These are phyloP conservation scores for Hymenoscyphus albidus DNA, from an alignment of 2,329 filamentous ascomycete genomes.

Conservation along the genomic window DNA sequence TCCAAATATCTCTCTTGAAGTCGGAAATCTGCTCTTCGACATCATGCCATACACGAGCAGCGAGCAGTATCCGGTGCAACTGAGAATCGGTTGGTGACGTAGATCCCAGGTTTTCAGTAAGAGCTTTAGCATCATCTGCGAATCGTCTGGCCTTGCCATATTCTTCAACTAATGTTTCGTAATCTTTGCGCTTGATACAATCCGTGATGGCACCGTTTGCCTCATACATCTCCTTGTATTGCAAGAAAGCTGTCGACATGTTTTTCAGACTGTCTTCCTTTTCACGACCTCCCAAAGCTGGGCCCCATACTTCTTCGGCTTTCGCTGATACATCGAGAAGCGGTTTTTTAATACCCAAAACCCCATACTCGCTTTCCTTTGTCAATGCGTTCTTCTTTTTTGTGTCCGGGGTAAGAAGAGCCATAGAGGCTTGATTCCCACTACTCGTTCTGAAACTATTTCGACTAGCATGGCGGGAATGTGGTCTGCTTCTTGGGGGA, in stretches of 20 bases:
- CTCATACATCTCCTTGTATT: conserved; percentile 78
- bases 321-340: conserved; percentile 88
- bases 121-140: conserved; percentile 69
- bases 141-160: conserved; percentile 80
- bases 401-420: conserved; percentile 44
- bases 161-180: conserved; percentile 81
- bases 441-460: conserved; percentile 40
- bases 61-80: conserved; percentile 80
- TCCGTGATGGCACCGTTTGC: conserved; percentile 73
- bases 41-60: conserved; percentile 92
- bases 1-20: conserved; percentile 90
- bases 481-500: conserved; percentile 35
- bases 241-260: conserved; percentile 71
- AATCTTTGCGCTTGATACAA: conserved; percentile 85
- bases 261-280: conserved; percentile 84
- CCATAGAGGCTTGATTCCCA: conserved; percentile 33
- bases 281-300: conserved; percentile 83
- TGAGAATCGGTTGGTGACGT: conserved; percentile 70
- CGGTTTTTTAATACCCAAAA: conserved; percentile 82
- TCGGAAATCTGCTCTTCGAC: conserved; percentile 80
- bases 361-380: conserved; percentile 90
- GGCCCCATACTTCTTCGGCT: conserved; percentile 96
- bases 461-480: conserved; percentile 36
- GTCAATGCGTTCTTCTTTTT: conserved; percentile 83
- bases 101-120: conserved; percentile 55